These are phyloP conservation scores for Eremochloa ophiuroides DNA, from an alignment of 176 grass and related monocot species.

Conservation along the genomic window DNA sequence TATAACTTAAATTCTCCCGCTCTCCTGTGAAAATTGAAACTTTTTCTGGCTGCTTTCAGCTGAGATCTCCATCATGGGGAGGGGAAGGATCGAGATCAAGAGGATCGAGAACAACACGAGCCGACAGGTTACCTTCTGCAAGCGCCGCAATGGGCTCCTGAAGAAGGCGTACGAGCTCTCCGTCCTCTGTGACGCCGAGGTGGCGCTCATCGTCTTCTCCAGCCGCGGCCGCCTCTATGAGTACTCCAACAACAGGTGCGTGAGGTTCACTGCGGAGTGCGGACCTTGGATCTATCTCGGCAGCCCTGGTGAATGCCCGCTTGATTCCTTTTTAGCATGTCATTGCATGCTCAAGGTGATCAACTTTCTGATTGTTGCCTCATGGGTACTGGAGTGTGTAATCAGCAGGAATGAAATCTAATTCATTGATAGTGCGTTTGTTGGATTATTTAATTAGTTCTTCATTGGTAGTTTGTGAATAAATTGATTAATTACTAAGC, in stretches of 20 bases:
- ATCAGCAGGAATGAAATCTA: not conserved
- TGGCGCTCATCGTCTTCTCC: conserved; percentile 87
- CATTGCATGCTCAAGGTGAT: conserved; percentile 33
- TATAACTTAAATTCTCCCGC: not conserved
- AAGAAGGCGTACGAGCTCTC: conserved; percentile 93
- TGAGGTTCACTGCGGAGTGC: no score
- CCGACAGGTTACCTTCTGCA: conserved; percentile 85
- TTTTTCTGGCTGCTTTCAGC: not conserved
- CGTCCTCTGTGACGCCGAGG: conserved; percentile 70
- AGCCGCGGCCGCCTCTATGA: conserved; percentile 92
- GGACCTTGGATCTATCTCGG: no score
- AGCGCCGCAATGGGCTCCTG: conserved; percentile 69
- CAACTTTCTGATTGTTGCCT: not conserved
- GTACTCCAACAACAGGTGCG: conserved; percentile 90
- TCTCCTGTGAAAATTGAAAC: not conserved
- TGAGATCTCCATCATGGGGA: conserved; percentile 38
- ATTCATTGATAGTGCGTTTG: not conserved
- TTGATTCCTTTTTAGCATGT: not conserved
- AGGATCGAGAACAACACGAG: conserved; percentile 78
- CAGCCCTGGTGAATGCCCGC: no score
- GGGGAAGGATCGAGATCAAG: conserved; percentile 84
- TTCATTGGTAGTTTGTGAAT: not conserved
- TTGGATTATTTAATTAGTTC: not conserved
- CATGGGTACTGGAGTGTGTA: not conserved
- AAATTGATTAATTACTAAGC: not conserved